These are phyloP conservation scores for Ascochyta fabae DNA, from an alignment of 2,329 filamentous ascomycete species.

Conservation along the genomic window DNA sequence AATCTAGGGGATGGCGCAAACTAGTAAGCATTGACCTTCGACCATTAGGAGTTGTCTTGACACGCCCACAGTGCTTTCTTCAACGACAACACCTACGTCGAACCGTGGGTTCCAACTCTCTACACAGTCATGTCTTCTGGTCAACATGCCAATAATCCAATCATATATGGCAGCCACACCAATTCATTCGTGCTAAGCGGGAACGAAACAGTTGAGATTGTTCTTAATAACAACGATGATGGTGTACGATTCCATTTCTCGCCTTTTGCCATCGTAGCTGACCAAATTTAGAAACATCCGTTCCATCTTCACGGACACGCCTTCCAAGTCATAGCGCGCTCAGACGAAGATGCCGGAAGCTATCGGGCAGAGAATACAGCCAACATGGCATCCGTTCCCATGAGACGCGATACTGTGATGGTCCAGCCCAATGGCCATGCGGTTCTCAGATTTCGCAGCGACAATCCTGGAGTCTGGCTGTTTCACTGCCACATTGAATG, in stretches of 20 bases:
- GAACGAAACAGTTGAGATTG: constrained; percentile 69
- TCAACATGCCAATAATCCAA: constrained; percentile 50
- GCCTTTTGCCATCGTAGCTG: constrained; percentile 27
- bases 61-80: constrained; percentile 51
- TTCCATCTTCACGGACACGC: constrained; percentile 70
- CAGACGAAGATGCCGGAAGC: constrained; percentile 37
- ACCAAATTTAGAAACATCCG: constrained; percentile 54
- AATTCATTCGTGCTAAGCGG: constrained; percentile 68
- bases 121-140: constrained; percentile 73
- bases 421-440: constrained; percentile 62
- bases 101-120: constrained; percentile 76
- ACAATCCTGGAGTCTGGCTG: constrained; percentile 54
- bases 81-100: constrained; percentile 76
- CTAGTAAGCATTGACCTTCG: constrained; percentile 59
- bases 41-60: neutral
- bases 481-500: constrained; percentile 46
- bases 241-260: constrained; percentile 59
- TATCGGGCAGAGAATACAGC: constrained; percentile 55
- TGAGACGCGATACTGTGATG: constrained; percentile 62
- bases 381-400: constrained; percentile 40
- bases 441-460: constrained; percentile 61
- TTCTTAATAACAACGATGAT: constrained; percentile 77
- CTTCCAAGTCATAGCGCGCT: constrained; percentile 47
- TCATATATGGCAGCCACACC: constrained; percentile 58
- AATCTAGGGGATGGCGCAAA: constrained; percentile 69